Conservation (phyloP, 192 early-diverging fungal species). For the Coemansia umbellata region DNA sequence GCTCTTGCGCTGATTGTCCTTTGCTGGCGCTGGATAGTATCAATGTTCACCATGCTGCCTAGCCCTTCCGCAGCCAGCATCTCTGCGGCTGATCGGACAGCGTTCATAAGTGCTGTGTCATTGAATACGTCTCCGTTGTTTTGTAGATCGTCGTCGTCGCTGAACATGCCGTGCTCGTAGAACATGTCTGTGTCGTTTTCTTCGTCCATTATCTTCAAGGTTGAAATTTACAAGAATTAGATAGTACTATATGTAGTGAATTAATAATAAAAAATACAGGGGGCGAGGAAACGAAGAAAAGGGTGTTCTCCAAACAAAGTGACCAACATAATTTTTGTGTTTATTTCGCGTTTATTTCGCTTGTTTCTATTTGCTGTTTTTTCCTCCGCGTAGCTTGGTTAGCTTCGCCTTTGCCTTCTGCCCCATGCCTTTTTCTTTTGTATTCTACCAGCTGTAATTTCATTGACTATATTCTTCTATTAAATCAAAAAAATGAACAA, state of each 20-base stretch:
- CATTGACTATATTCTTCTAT: not conserved
- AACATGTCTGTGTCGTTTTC: not conserved
- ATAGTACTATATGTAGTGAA: not conserved
- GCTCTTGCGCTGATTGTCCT: not conserved
- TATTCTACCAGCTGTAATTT: not conserved
- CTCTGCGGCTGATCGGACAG: constrained; percentile 25
- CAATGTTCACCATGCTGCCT: constrained; percentile 33
- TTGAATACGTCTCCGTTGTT: not conserved
- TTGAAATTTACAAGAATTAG: not conserved
- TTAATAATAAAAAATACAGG: not conserved
- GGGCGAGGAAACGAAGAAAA: not conserved
- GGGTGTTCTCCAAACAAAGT: no score
- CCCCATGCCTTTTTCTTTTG: not conserved
- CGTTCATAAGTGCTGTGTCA: constrained; percentile 17
- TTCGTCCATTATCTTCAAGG: not conserved
- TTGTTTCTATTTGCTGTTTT: no score
- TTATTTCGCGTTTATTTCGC: no score
- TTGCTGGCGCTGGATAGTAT: constrained; percentile 16
- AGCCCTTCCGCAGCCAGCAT: constrained; percentile 45
- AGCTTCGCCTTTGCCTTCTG: no score
- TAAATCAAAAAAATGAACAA: constrained; percentile 8
- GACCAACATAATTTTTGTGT: no score
- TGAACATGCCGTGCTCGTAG: no score
- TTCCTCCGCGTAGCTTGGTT: no score
- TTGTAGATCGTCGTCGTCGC: not conserved